A percentile compares a stretch with the other conserved stretches of the same genome.
phyloP scores from a whole-genome alignment of 768 basidiomycete genomes.

The Lactifluus rugatus region DNA sequence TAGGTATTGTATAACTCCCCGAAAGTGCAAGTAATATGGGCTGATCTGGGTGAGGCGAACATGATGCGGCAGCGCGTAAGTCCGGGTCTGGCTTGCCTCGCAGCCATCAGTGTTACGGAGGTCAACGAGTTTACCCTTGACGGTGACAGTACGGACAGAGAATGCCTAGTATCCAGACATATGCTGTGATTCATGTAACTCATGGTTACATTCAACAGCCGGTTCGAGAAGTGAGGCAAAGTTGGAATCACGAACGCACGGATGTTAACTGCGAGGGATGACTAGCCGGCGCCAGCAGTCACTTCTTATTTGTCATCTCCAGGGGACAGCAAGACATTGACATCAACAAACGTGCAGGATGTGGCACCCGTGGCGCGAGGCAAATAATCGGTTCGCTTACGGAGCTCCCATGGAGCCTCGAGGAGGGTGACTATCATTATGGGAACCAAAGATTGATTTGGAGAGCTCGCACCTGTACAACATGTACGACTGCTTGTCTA shows the following conservation, averaged over 20 bases:
- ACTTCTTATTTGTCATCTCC: conserved; percentile 2
- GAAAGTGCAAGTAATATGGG: no score
- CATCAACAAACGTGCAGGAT: background rate
- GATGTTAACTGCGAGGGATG: background rate
- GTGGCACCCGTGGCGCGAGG: conserved; percentile 4
- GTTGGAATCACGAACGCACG: background rate
- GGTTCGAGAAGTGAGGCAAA: background rate
- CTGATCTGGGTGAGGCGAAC: no score
- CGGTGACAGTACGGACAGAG: background rate
- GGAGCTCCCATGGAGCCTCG: background rate
- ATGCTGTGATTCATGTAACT: background rate
- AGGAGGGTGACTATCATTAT: background rate
- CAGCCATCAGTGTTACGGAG: background rate
- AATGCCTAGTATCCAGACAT: background rate
- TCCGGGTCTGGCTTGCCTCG: no score
- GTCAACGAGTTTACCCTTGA: background rate
- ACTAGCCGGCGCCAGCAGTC: background rate
- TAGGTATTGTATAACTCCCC: no score
- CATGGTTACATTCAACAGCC: background rate
- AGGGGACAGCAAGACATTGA: background rate
- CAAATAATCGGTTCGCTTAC: background rate
- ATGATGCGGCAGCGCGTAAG: no score
- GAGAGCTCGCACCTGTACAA: background rate
- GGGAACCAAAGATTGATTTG: background rate
- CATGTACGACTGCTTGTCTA: background rate